Evolutionary conservation across 176 grass and related monocot genomes (phyloP).

Genomic region (Phoenix roebelenii): DNA sequence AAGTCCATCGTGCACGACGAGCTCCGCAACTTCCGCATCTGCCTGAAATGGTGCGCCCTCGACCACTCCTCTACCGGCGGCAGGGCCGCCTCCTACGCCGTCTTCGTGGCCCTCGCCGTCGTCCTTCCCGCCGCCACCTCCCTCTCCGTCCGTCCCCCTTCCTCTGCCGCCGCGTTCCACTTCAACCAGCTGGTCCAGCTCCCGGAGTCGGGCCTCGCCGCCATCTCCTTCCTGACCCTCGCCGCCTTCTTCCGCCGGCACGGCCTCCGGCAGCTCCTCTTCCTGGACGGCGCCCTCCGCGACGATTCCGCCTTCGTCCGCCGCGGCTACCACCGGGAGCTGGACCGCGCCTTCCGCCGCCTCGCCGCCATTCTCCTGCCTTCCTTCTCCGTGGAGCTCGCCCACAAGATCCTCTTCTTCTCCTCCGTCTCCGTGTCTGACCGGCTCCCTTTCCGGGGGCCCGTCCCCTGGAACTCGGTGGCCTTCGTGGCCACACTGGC

Average conservation of each 20-base stretch:
- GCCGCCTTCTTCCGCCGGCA: constrained; percentile 51
- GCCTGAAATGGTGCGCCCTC: constrained; percentile 61
- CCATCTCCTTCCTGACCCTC: constrained; percentile 58
- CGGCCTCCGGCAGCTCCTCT: constrained; percentile 60
- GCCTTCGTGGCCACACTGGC: constrained; percentile 43
- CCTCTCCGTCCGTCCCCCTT: constrained; percentile 21
- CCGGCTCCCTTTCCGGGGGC: not conserved
- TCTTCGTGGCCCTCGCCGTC: constrained; percentile 48
- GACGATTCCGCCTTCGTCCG: constrained; percentile 55
- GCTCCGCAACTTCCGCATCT: constrained; percentile 71
- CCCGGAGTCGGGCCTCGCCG: constrained; percentile 49
- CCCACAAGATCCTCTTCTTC: constrained; percentile 75
- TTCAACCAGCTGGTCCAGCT: constrained; percentile 58
- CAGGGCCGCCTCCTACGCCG: constrained; percentile 39
- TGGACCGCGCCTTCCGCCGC: constrained; percentile 65
- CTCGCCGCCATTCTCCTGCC: constrained; percentile 64
- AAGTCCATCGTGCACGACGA: constrained; percentile 80
- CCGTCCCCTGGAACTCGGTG: constrained; percentile 31
- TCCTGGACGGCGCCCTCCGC: constrained; percentile 66
- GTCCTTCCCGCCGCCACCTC: constrained; percentile 34
- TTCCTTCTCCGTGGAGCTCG: constrained; percentile 53
- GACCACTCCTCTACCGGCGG: constrained; percentile 54
- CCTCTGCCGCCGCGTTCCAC: constrained; percentile 28
- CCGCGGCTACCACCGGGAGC: constrained; percentile 44
- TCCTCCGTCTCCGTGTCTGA: constrained; percentile 31